phyloP scores from a whole-genome alignment of 129 eudicot species.

The Flaveria sonorensis region DNA sequence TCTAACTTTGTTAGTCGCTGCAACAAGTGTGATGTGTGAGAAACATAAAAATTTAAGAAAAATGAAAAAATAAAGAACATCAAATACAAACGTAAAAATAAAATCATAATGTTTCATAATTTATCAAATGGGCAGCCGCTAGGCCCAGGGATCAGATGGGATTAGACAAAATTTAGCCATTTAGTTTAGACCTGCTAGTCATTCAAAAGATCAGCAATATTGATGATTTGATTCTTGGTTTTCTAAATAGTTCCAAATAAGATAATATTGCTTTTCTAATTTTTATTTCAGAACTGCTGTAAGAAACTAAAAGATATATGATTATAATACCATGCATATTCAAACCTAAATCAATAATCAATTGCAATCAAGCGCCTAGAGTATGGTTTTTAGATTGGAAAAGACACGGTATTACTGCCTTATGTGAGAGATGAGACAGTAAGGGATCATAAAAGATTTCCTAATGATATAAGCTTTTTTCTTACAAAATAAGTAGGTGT shows the following conservation, averaged over 20 bases:
- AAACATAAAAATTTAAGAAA: slow-evolving; percentile 13
- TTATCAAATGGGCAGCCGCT: background rate
- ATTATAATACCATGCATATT: background rate
- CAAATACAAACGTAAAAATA: background rate
- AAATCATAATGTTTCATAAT: background rate
- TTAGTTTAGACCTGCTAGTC: background rate
- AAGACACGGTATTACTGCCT: slow-evolving; percentile 20
- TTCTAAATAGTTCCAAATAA: background rate
- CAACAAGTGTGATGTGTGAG: slow-evolving; percentile 30
- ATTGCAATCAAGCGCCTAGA: slow-evolving; percentile 5
- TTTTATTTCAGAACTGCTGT: background rate
- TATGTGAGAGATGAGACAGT: slow-evolving; percentile 11
- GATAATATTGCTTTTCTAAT: slow-evolving; percentile 13
- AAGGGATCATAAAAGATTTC: background rate
- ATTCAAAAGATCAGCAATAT: background rate
- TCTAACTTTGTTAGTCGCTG: slow-evolving; percentile 82
- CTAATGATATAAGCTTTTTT: background rate
- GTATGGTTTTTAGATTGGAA: background rate
- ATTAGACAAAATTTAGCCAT: slow-evolving; percentile 7
- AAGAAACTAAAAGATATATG: background rate
- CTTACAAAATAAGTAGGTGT: background rate
- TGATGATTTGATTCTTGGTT: slow-evolving; percentile 2
- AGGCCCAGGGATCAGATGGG: background rate
- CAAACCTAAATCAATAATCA: background rate
- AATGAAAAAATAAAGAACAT: background rate